Evolutionary conservation across 495 filamentous ascomycete species (phyloP).

Genomic region (Poronia punctata): DNA sequence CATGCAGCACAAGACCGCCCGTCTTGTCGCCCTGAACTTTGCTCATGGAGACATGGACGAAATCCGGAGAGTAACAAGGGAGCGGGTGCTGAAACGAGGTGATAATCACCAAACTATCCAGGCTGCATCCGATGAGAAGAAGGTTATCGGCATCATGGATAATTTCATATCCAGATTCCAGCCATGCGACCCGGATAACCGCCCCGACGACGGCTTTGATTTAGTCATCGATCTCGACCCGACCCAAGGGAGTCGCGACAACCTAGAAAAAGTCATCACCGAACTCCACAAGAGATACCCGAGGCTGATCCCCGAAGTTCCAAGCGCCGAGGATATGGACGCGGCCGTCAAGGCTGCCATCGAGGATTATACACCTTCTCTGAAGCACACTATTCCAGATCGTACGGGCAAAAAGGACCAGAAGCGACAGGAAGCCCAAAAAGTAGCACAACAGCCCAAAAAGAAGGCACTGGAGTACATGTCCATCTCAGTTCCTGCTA

Average conservation of each 20-base stretch:
- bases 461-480: slow-evolving; percentile 72
- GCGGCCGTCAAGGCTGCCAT: slow-evolving; percentile 69
- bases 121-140: slow-evolving; percentile 55
- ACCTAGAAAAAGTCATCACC: slow-evolving; percentile 73
- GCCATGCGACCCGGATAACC: slow-evolving; percentile 51
- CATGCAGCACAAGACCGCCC: slow-evolving; percentile 49
- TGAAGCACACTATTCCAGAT: slow-evolving; percentile 64
- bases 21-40: slow-evolving; percentile 87
- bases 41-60: slow-evolving; percentile 66
- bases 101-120: slow-evolving; percentile 99
- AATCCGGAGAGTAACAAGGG: slow-evolving; percentile 67
- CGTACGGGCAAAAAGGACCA: slow-evolving; percentile 31
- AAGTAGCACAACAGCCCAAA: slow-evolving; percentile 32
- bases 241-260: slow-evolving; percentile 65
- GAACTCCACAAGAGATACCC: slow-evolving; percentile 68
- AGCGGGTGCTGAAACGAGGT: slow-evolving; percentile 74
- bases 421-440: slow-evolving; percentile 31
- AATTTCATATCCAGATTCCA: slow-evolving; percentile 87
- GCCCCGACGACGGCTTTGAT: slow-evolving; percentile 74
- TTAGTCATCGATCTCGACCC: slow-evolving; percentile 80
- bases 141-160: slow-evolving; percentile 88
- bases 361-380: slow-evolving; percentile 66
- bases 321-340: slow-evolving; percentile 67
- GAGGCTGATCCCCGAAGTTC: slow-evolving; percentile 63
- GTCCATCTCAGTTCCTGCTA: slow-evolving; percentile 54